Evolutionary conservation across 2,329 filamentous ascomycete species (phyloP).

Genomic region (Sphaerulina musiva): DNA sequence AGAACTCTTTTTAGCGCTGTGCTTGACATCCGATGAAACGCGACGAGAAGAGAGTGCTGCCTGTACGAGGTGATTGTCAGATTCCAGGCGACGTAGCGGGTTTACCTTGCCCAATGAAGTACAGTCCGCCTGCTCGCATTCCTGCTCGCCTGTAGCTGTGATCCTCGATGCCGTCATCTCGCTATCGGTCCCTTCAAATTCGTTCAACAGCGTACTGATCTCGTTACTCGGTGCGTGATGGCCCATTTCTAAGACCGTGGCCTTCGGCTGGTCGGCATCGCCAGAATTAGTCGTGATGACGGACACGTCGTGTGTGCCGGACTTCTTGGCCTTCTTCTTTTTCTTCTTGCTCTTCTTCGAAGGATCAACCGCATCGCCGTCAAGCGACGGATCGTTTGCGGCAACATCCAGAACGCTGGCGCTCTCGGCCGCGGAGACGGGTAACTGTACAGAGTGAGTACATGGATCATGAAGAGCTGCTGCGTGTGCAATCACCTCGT

Average conservation of each 20-base stretch:
- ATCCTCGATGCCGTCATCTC: neutral
- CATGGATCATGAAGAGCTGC: neutral
- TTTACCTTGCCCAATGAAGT: conserved; percentile 6
- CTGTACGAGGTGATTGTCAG: conserved; percentile 7
- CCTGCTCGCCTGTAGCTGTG: neutral
- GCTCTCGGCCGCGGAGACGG: neutral
- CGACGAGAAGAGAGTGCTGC: conserved; percentile 1
- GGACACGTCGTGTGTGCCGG: neutral
- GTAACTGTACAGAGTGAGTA: neutral
- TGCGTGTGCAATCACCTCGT: neutral
- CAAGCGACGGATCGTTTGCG: neutral
- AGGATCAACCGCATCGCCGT: conserved; percentile 2
- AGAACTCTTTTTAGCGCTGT: conserved; percentile 11
- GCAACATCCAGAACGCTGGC: neutral
- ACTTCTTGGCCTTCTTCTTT: conserved; percentile 8
- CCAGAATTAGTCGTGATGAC: neutral
- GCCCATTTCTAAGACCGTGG: conserved; percentile 10
- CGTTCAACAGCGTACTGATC: conserved; percentile 4
- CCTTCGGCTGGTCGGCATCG: neutral
- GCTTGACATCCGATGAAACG: conserved; percentile 3
- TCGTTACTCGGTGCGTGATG: conserved; percentile 6
- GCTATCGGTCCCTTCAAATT: conserved; percentile 1
- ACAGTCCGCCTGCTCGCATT: neutral
- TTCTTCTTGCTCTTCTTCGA: conserved; percentile 13
- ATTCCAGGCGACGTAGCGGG: neutral